These are phyloP conservation scores for Candida sojae DNA, from an alignment of 1,139 yeast species.

Conservation along the genomic window DNA sequence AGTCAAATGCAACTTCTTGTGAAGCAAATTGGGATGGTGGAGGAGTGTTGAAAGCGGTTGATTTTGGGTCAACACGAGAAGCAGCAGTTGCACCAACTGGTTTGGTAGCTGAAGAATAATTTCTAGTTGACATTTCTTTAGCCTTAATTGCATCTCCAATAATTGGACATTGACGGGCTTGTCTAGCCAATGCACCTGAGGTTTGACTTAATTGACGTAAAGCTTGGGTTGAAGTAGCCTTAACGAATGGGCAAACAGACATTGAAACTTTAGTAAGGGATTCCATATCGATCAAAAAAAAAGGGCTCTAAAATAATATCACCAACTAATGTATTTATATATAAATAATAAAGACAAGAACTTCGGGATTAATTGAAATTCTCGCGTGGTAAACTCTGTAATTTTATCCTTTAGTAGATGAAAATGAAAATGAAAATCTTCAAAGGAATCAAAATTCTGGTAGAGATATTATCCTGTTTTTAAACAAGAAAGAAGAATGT, in stretches of 20 bases:
- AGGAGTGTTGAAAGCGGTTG: constrained; percentile 22
- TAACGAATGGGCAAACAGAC: constrained; percentile 84
- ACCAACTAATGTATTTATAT: constrained; percentile 2
- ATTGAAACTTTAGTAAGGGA: constrained; percentile 75
- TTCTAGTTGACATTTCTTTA: constrained; percentile 32
- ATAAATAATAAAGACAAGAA: not conserved
- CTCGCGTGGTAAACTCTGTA: not conserved
- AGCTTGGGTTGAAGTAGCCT: constrained; percentile 63
- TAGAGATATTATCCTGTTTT: not conserved
- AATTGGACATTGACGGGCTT: constrained; percentile 83
- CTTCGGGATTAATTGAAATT: not conserved
- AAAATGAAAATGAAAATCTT: not conserved
- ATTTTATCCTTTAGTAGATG: not conserved
- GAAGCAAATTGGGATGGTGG: constrained; percentile 32
- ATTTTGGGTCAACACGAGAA: constrained; percentile 19
- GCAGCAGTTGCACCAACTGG: constrained; percentile 54
- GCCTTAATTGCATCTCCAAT: constrained; percentile 74
- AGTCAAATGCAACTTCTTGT: constrained; percentile 59
- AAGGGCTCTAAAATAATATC: not conserved
- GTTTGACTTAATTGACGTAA: constrained; percentile 51
- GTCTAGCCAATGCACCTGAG: constrained; percentile 51
- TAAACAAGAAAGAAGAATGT: constrained; percentile 7
- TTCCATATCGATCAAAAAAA: constrained; percentile 55
- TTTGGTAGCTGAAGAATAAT: constrained; percentile 59
- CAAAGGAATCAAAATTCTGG: not conserved